phyloP scores from a whole-genome alignment of 2,329 filamentous ascomycete species.

The Pyrenochaeta sp. region DNA sequence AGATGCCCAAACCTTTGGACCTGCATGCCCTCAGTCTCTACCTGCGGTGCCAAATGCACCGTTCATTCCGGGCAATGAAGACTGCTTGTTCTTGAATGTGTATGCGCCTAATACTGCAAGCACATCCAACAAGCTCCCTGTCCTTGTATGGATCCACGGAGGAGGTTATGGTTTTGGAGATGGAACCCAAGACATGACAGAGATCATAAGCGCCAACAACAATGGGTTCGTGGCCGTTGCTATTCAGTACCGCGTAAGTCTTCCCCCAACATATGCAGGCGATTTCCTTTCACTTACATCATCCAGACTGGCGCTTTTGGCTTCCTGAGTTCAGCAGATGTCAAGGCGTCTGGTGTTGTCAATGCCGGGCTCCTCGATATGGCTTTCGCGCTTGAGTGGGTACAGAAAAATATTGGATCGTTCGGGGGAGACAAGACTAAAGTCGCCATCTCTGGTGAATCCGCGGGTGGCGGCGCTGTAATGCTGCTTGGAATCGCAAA shows the following conservation, averaged over 20 bases:
- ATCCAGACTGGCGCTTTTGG: conserved; percentile 53
- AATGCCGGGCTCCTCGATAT: conserved; percentile 57
- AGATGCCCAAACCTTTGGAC: conserved; percentile 16
- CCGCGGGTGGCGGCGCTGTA: conserved; percentile 48
- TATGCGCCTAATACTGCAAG: conserved; percentile 35
- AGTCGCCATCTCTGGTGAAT: conserved; percentile 47
- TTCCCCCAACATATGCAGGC: not conserved
- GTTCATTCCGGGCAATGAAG: conserved; percentile 31
- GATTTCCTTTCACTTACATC: conserved; percentile 1
- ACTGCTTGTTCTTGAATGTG: conserved; percentile 50
- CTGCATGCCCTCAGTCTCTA: conserved; percentile 22
- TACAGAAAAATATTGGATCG: conserved; percentile 53
- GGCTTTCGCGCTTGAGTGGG: conserved; percentile 59
- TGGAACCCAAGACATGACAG: conserved; percentile 49
- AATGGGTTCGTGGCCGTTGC: conserved; percentile 58
- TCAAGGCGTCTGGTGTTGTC: conserved; percentile 42
- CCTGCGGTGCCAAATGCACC: conserved; percentile 9
- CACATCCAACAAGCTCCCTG: conserved; percentile 33
- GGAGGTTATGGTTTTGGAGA: conserved; percentile 49
- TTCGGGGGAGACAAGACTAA: conserved; percentile 29
- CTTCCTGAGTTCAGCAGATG: conserved; percentile 49
- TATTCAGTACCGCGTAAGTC: conserved; percentile 58
- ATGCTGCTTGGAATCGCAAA: conserved; percentile 47
- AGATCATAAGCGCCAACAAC: conserved; percentile 56
- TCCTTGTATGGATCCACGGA: conserved; percentile 42